phyloP scores from a whole-genome alignment of 352 stramenopile species.

The Globisporangium sylvaticum region DNA sequence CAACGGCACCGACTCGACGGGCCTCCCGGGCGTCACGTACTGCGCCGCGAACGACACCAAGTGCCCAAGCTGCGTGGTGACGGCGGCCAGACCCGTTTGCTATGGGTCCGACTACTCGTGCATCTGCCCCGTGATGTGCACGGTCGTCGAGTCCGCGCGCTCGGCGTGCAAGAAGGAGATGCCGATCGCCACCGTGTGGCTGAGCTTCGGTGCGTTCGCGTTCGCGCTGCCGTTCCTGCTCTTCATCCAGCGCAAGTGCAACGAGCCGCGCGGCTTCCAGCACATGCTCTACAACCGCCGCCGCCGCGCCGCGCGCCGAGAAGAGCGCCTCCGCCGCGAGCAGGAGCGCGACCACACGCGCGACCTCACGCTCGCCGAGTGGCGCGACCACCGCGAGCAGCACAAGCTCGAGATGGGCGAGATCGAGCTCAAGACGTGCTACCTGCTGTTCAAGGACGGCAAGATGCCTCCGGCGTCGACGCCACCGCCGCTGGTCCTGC shows the following conservation, averaged over 20 bases:
- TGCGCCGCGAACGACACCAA: constrained; percentile 23
- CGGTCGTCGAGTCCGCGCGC: not conserved
- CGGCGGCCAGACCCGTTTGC: constrained; percentile 29
- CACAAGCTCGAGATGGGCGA: constrained; percentile 27
- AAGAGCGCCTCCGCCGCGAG: constrained; percentile 13
- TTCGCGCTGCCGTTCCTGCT: constrained; percentile 32
- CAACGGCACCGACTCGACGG: not conserved
- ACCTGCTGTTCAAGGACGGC: constrained; percentile 8
- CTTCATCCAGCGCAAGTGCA: constrained; percentile 35
- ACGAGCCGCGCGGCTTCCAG: constrained; percentile 24
- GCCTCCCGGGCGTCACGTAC: constrained; percentile 22
- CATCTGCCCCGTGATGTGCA: constrained; percentile 31
- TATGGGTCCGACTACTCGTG: constrained; percentile 24
- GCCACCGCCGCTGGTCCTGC: not conserved
- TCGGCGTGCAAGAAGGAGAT: not conserved
- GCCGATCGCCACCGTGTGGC: constrained; percentile 25
- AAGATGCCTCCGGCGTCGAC: not conserved
- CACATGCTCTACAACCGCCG: constrained; percentile 15
- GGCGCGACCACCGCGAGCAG: constrained; percentile 31
- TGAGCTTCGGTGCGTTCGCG: constrained; percentile 27
- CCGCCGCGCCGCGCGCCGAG: not conserved
- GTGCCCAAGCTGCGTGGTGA: constrained; percentile 29
- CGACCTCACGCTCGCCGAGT: constrained; percentile 27
- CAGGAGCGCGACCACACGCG: constrained; percentile 24
- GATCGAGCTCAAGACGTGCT: constrained; percentile 19